A percentile compares a stretch with the other conserved stretches of the same genome.
phyloP scores from a whole-genome alignment of 257 asterid species.

The Orobanche coerulescens region DNA sequence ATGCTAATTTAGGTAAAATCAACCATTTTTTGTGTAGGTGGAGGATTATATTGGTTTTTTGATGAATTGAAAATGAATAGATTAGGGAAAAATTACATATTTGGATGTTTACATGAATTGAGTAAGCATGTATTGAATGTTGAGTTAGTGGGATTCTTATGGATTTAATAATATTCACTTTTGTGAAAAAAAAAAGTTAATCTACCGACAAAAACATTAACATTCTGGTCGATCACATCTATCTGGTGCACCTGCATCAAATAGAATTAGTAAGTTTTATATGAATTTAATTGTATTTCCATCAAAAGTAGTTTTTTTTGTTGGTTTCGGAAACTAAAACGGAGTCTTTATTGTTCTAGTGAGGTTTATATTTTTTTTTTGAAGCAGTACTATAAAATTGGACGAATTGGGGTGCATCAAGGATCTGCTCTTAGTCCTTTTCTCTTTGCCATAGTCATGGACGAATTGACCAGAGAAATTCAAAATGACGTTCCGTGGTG shows the following conservation, averaged over 20 bases:
- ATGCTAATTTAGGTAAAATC: constrained; percentile 17
- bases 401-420: no score
- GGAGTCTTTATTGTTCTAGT: constrained; percentile 14
- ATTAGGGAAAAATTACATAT: constrained; percentile 10
- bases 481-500: no score
- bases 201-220: neutral
- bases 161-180: constrained; percentile 23
- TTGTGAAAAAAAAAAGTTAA: constrained; percentile 10
- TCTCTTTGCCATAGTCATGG: no score
- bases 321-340: no score
- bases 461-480: no score
- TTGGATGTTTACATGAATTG: constrained; percentile 18
- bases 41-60: constrained; percentile 14
- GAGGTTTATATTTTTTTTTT: constrained; percentile 1
- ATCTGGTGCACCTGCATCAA: constrained; percentile 18
- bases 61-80: constrained; percentile 1
- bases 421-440: no score
- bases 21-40: neutral
- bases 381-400: neutral
- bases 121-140: constrained; percentile 21
- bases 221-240: constrained; percentile 5
- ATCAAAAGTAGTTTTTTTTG: no score
- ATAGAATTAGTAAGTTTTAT: constrained; percentile 1
- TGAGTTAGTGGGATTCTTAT: constrained; percentile 8
- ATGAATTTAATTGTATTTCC: constrained; percentile 8